These are phyloP conservation scores for Pythium folliculosum DNA, from an alignment of 352 stramenopile genomes.

Conservation along the genomic window DNA sequence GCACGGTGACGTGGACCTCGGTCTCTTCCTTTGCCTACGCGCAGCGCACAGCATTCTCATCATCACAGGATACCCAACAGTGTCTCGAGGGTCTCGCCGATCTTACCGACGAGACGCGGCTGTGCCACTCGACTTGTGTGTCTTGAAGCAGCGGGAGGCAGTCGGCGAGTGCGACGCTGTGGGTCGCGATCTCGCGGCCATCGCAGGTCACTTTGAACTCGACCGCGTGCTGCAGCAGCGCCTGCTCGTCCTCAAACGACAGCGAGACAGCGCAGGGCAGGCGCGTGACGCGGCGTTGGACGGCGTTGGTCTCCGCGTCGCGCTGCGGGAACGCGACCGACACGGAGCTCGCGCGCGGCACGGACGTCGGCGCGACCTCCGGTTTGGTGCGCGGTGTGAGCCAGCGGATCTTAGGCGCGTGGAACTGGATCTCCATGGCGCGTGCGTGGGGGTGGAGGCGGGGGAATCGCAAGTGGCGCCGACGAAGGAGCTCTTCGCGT, in stretches of 20 bases:
- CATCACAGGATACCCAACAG: no score
- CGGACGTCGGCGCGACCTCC: conserved; percentile 12
- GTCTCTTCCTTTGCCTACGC: conserved; percentile 29
- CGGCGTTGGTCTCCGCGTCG: conserved; percentile 4
- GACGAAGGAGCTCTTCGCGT: neutral
- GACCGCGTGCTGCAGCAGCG: conserved; percentile 39
- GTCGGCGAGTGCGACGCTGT: conserved; percentile 41
- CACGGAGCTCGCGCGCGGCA: conserved; percentile 11
- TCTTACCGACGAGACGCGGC: conserved; percentile 14
- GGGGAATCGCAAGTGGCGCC: neutral
- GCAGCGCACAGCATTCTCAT: neutral
- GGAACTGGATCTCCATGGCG: conserved; percentile 28
- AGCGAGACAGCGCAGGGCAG: conserved; percentile 46
- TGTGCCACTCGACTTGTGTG: conserved; percentile 41
- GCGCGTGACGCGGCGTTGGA: neutral
- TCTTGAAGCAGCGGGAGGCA: conserved; percentile 56
- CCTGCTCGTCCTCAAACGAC: conserved; percentile 37
- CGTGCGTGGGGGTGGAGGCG: neutral
- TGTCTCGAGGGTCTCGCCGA: neutral
- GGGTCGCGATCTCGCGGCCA: conserved; percentile 32
- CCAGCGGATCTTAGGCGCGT: conserved; percentile 15
- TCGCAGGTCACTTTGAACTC: conserved; percentile 44
- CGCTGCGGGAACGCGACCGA: conserved; percentile 17
- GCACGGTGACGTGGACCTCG: conserved; percentile 39
- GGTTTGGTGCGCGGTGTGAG: neutral